Evolutionary conservation across 345 rosid species (phyloP).

Genomic region (Arabidopsis arenosa): DNA sequence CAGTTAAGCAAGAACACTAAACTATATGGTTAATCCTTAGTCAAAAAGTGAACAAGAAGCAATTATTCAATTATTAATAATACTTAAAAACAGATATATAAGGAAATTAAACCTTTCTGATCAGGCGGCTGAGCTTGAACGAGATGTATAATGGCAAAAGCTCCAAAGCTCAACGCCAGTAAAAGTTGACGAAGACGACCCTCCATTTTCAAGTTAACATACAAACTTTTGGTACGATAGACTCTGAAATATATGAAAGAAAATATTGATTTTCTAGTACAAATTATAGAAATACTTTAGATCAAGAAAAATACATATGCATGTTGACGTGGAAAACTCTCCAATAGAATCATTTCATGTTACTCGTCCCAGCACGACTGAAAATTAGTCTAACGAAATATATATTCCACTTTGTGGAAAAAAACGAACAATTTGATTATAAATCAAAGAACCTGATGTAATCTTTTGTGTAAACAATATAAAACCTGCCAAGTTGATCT

Average conservation of each 20-base stretch:
- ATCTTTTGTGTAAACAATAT: not conserved
- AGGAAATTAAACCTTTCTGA: conserved; percentile 6
- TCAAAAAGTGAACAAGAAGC: not conserved
- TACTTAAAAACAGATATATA: not conserved
- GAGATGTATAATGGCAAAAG: conserved; percentile 11
- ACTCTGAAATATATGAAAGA: not conserved
- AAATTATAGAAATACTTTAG: too few species aligned
- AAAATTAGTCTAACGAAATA: not conserved
- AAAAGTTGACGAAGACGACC: not conserved
- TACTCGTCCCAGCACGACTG: not conserved
- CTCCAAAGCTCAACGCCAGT: not conserved
- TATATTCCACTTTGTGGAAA: too few species aligned
- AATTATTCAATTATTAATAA: not conserved
- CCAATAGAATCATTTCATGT: not conserved
- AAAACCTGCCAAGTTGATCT: not conserved
- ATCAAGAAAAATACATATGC: too few species aligned
- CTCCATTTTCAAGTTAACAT: conserved; percentile 20
- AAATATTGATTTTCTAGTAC: too few species aligned
- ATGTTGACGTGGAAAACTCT: not conserved
- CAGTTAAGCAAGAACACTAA: not conserved
- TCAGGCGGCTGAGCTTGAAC: conserved; percentile 37
- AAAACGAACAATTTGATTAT: not conserved
- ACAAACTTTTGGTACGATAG: not conserved
- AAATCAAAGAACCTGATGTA: not conserved
- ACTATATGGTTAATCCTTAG: not conserved